These are phyloP conservation scores for Fusarium brachygibbosum DNA, from an alignment of 2,329 filamentous ascomycete genomes.

Conservation along the genomic window DNA sequence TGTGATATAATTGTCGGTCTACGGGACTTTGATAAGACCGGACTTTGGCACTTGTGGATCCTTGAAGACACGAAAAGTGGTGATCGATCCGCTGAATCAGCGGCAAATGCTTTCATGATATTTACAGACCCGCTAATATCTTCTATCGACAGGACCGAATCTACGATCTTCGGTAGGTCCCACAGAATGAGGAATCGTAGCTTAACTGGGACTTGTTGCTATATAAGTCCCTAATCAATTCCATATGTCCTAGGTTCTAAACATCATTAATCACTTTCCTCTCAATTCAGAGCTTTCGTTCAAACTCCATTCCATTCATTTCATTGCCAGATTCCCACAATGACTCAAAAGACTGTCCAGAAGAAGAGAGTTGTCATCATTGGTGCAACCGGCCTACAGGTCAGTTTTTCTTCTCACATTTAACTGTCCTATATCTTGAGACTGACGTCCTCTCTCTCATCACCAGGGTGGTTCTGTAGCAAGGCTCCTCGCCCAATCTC, in stretches of 20 bases:
- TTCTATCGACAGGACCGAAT: background rate
- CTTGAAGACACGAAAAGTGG: background rate
- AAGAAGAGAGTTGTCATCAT: conserved; percentile 6
- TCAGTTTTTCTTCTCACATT: accelerated
- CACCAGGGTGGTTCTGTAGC: conserved; percentile 7
- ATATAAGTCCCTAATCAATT: background rate
- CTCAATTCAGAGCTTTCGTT: accelerated
- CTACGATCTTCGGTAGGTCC: background rate
- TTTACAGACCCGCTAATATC: background rate
- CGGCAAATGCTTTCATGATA: background rate
- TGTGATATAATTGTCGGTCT: background rate
- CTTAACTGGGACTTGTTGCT: background rate
- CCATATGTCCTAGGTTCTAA: accelerated
- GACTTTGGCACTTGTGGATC: background rate
- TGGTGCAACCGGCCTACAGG: conserved; percentile 5
- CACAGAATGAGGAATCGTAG: background rate
- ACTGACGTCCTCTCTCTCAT: background rate
- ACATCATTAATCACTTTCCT: accelerated
- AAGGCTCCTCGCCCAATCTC: background rate
- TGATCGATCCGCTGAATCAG: background rate
- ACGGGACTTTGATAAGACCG: background rate
- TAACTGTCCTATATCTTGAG: too few relatives aligned
- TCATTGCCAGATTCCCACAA: background rate
- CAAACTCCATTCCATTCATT: background rate
- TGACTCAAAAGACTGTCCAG: background rate